Evolutionary conservation across 169 alveolate species (phyloP).

Genomic region (Plasmodium coatneyi): DNA sequence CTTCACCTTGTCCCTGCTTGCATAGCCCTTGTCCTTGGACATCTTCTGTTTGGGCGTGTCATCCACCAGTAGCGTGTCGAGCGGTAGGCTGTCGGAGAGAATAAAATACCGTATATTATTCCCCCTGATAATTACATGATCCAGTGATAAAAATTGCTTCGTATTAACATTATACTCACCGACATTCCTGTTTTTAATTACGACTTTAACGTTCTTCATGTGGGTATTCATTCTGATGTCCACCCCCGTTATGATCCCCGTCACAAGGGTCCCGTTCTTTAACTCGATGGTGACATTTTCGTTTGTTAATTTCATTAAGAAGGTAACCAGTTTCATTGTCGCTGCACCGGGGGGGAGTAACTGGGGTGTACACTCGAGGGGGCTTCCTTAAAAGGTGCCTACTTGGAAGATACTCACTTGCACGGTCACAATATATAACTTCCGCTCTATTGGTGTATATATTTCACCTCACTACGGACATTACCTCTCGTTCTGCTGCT

Average conservation of each 20-base stretch:
- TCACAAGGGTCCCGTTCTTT: conserved; percentile 97
- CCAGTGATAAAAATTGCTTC: conserved; percentile 80
- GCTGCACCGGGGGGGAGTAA: background rate
- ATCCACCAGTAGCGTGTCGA: conserved; percentile 96
- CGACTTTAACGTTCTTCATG: conserved; percentile 96
- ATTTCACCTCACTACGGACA: background rate
- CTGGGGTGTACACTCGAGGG: background rate
- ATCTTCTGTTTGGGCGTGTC: conserved; percentile 94
- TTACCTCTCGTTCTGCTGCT: background rate
- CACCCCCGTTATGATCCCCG: conserved; percentile 96
- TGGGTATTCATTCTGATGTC: conserved; percentile 99
- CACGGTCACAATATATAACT: background rate
- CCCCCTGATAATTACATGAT: conserved; percentile 87
- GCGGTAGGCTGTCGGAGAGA: conserved; percentile 95
- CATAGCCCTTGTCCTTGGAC: conserved; percentile 79
- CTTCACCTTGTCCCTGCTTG: conserved; percentile 78
- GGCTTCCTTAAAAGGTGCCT: background rate
- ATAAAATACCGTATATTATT: conserved; percentile 96
- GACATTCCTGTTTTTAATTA: conserved; percentile 94
- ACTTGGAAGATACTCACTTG: background rate
- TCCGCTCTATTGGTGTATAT: background rate
- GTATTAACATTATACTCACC: conserved; percentile 88
- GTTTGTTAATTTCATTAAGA: conserved; percentile 96
- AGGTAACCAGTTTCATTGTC: conserved; percentile 97
- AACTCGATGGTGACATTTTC: conserved; percentile 98